These are phyloP conservation scores for Termitomyces heimii DNA, from an alignment of 768 basidiomycete genomes.

Conservation along the genomic window DNA sequence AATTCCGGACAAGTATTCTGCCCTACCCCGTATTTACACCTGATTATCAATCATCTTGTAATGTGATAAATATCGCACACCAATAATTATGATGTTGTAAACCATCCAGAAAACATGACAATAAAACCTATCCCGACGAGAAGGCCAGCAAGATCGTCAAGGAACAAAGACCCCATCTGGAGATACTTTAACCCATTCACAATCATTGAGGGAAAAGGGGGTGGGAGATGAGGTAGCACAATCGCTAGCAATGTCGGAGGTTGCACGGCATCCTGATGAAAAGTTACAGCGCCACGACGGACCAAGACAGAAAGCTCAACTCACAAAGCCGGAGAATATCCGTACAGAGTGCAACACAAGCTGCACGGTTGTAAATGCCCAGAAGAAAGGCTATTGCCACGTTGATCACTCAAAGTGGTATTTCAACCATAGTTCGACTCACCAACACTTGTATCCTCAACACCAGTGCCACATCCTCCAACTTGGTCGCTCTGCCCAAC, in stretches of 20 bases:
- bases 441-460: constrained; percentile 55
- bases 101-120: constrained; percentile 47
- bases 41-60: not conserved
- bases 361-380: constrained; percentile 73
- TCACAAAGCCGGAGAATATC: constrained; percentile 64
- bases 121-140: constrained; percentile 70
- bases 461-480: constrained; percentile 21
- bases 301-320: constrained; percentile 16
- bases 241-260: constrained; percentile 55
- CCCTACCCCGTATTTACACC: not conserved
- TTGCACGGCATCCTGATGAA: constrained; percentile 46
- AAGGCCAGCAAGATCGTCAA: constrained; percentile 67
- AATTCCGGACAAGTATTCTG: not conserved
- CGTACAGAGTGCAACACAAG: constrained; percentile 66
- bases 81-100: constrained; percentile 17
- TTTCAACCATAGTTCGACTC: constrained; percentile 18
- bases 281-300: not conserved
- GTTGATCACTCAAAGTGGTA: not conserved
- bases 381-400: constrained; percentile 64
- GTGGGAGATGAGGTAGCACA: constrained; percentile 60
- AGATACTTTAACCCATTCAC: constrained; percentile 60
- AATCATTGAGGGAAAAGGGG: constrained; percentile 57
- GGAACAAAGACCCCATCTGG: constrained; percentile 57
- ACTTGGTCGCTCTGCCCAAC: constrained; percentile 33
- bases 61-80: constrained; percentile 1